Base-by-base conservation (phyloP, 2,329 filamentous ascomycete species). In the Fusarium compactum region DNA sequence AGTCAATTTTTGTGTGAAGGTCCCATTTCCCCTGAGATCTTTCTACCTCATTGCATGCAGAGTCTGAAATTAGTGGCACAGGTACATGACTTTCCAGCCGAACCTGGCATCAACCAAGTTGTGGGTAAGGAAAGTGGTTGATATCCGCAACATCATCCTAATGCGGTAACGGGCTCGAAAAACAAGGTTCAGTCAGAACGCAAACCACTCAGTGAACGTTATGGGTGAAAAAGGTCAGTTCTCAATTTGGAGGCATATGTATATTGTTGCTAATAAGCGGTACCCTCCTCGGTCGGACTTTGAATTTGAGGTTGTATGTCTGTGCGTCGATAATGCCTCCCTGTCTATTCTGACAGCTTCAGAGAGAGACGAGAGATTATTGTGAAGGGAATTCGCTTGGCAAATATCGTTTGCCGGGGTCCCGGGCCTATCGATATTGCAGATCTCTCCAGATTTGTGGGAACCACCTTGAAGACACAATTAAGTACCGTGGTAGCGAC, bases 181-280 rank as follows among this genome's bases (percentile, higher is more conserved):
- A 69, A 68, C 68, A 70, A 70, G 63, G 68, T 70, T 71, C 68
- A 71, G 68, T 32, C 63, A 58, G 61, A 61, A 63, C 51, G 51
- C 24, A 68, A 57, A 54, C 54, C 67, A 60, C 52, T 55, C 58
- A 64, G 38, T 62, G 47, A 38, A 40, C 58, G 43, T 50, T 48
- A 22, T 54, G 46, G 15, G 46, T 52, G 43, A 46, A 29, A 29
- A 51, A 54, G 50, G 44, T 63, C 50, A 62, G 67, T 70, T 67
- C 58, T 58, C 55, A 51, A 61, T 56, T 68, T 56, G 43, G 45
- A 41, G 24, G 41, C 34, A 53, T 64, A 65, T 54, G 44, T 38
- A 38, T 38, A 18, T 18, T 18, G 10, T 16, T 16, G 32, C 45
- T 52, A 48, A 40, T 52, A 25, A 50, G 51, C 27, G 45, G 46